Conservation (phyloP, 2,329 filamentous ascomycete genomes). For the Stachybotrys echinatus region DNA sequence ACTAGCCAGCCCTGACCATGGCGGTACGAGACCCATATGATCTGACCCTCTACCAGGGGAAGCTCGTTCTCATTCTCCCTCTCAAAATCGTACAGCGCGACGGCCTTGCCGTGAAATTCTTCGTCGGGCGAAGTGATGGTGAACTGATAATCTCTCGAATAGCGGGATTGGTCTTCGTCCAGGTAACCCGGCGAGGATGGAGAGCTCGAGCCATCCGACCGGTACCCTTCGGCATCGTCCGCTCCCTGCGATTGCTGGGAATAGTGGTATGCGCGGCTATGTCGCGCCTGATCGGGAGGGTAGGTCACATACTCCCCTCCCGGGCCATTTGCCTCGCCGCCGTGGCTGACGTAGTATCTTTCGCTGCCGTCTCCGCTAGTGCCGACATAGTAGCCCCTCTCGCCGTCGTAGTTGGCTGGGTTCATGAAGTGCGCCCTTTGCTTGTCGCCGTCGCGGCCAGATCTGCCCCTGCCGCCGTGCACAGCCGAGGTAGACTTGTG, state of each 20-base stretch:
- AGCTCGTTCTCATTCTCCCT: slow-evolving; percentile 96
- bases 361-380: slow-evolving; percentile 67
- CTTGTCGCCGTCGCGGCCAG: slow-evolving; percentile 37
- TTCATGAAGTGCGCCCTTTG: slow-evolving; percentile 36
- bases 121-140: slow-evolving; percentile 93
- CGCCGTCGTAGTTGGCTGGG: slow-evolving; percentile 48
- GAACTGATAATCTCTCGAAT: slow-evolving; percentile 89
- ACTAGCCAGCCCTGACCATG: slow-evolving; percentile 98
- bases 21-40: slow-evolving; percentile 93
- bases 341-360: slow-evolving; percentile 68
- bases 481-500: slow-evolving; percentile 64
- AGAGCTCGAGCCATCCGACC: slow-evolving; percentile 54
- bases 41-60: slow-evolving; percentile 86
- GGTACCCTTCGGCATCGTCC: slow-evolving; percentile 43
- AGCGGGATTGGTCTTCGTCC: slow-evolving; percentile 68
- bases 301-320: slow-evolving; percentile 80
- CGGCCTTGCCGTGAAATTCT: slow-evolving; percentile 94
- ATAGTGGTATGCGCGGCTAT: slow-evolving; percentile 41
- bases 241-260: slow-evolving; percentile 41
- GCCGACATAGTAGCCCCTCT: slow-evolving; percentile 62
- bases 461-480: slow-evolving; percentile 37
- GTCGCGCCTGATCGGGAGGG: slow-evolving; percentile 57
- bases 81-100: slow-evolving; percentile 91
- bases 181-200: slow-evolving; percentile 53
- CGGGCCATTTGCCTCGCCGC: slow-evolving; percentile 66